Percentiles rank a stretch among this genome's conserved stretches.
phyloP scores from a whole-genome alignment of 129 eudicot species.

The Gnaphalium uliginosum region DNA sequence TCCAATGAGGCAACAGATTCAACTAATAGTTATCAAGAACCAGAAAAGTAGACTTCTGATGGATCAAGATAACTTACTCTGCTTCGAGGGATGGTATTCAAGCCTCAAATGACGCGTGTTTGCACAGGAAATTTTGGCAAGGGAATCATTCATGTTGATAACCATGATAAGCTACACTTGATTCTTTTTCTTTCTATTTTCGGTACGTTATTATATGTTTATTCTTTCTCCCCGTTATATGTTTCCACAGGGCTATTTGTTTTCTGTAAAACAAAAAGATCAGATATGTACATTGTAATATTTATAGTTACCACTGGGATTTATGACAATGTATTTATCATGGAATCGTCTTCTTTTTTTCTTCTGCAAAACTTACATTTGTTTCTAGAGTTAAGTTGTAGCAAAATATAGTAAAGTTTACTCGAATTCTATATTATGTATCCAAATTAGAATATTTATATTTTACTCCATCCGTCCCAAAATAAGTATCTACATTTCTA shows the following conservation, averaged over 20 bases:
- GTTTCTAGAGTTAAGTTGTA: too few species aligned
- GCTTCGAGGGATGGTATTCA: conserved; percentile 3
- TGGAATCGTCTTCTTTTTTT: too few species aligned
- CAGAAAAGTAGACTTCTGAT: conserved; percentile 30
- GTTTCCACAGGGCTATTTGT: conserved; percentile 12
- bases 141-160: conserved; percentile 2
- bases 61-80: conserved; percentile 15
- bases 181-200: conserved; percentile 9
- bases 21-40: conserved; percentile 38
- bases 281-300: conserved; percentile 24
- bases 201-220: conserved; percentile 22
- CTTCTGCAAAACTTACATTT: too few species aligned
- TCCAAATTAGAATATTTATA: too few species aligned
- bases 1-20: conserved; percentile 30
- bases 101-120: not conserved
- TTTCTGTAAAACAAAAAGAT: not conserved
- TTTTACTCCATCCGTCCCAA: too few species aligned
- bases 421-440: too few species aligned
- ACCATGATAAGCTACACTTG: conserved; percentile 15
- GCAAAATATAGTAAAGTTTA: too few species aligned
- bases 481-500: too few species aligned
- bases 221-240: conserved; percentile 11
- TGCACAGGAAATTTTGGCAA: too few species aligned
- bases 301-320: conserved; percentile 3
- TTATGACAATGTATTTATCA: not conserved